Percentiles rank a stretch among this genome's conserved stretches.
phyloP scores from a whole-genome alignment of 768 basidiomycete genomes.

The Phlegmacium glaucopus region DNA sequence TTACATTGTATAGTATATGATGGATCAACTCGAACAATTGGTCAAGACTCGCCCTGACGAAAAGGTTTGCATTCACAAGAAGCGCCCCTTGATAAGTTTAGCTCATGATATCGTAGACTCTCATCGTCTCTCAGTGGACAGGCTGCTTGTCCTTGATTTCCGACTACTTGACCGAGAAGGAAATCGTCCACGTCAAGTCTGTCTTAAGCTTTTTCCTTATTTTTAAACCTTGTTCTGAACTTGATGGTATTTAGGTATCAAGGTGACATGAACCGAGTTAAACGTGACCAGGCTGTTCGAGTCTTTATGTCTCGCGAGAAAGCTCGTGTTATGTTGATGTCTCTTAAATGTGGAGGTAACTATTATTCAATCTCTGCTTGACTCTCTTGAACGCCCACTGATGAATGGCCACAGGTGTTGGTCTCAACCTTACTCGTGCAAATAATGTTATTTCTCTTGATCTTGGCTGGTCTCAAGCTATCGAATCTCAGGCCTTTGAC shows the following conservation, averaged over 20 bases:
- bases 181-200: slow-evolving; percentile 54
- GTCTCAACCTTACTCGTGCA: slow-evolving; percentile 60
- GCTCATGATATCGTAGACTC: slow-evolving; percentile 30
- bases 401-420: slow-evolving; percentile 30
- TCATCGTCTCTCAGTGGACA: slow-evolving; percentile 75
- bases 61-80: slow-evolving; percentile 39
- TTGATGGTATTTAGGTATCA: slow-evolving; percentile 44
- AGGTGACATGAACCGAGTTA: slow-evolving; percentile 51
- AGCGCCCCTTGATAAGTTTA: not conserved
- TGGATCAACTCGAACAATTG: slow-evolving; percentile 48
- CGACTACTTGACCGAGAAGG: slow-evolving; percentile 51
- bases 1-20: slow-evolving; percentile 43
- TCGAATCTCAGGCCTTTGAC: slow-evolving; percentile 61
- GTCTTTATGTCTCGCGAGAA: slow-evolving; percentile 61
- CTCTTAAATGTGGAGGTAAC: slow-evolving; percentile 57
- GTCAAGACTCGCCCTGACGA: slow-evolving; percentile 51
- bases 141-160: slow-evolving; percentile 61
- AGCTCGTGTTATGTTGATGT: slow-evolving; percentile 59
- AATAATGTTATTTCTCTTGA: slow-evolving; percentile 65
- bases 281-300: slow-evolving; percentile 52
- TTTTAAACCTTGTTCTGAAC: not conserved
- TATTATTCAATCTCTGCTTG: not conserved
- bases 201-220: slow-evolving; percentile 8
- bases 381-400: not conserved
- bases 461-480: slow-evolving; percentile 61